phyloP scores from a whole-genome alignment of 2,329 filamentous ascomycete genomes.

The Fusarium sulawesiense region DNA sequence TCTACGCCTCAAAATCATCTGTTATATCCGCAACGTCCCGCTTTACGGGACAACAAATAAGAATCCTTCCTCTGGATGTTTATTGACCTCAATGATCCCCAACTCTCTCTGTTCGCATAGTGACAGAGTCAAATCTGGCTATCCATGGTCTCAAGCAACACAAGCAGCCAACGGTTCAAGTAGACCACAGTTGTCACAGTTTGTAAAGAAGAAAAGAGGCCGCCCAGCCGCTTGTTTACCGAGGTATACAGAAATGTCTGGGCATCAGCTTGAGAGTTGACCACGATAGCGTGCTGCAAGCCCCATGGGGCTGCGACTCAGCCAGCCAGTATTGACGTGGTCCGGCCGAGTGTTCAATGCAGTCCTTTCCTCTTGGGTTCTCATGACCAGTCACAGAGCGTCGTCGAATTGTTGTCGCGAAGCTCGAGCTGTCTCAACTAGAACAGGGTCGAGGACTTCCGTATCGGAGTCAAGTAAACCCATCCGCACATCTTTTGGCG shows the following conservation, averaged over 20 bases:
- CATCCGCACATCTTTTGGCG: not conserved
- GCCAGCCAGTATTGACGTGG: not conserved
- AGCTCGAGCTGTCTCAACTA: not conserved
- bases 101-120: not conserved
- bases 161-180: not conserved
- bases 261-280: not conserved
- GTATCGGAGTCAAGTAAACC: not conserved
- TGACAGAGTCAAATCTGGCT: not conserved
- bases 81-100: not conserved
- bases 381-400: not conserved
- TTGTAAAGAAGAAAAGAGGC: not conserved
- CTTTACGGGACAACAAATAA: not conserved
- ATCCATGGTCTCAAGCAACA: not conserved
- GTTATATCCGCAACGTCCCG: not conserved
- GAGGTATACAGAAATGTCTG: not conserved
- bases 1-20: not conserved
- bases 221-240: not conserved
- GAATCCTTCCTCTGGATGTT: not conserved
- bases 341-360: not conserved
- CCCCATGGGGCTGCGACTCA: not conserved
- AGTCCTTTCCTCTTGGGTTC: not conserved
- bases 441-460: not conserved
- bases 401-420: not conserved
- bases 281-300: not conserved
- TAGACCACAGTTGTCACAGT: not conserved